Evolutionary conservation across 345 rosid genomes (phyloP), one percentile per base, ranked within the genome.

Genomic region (Salix arbutifolia): DNA sequence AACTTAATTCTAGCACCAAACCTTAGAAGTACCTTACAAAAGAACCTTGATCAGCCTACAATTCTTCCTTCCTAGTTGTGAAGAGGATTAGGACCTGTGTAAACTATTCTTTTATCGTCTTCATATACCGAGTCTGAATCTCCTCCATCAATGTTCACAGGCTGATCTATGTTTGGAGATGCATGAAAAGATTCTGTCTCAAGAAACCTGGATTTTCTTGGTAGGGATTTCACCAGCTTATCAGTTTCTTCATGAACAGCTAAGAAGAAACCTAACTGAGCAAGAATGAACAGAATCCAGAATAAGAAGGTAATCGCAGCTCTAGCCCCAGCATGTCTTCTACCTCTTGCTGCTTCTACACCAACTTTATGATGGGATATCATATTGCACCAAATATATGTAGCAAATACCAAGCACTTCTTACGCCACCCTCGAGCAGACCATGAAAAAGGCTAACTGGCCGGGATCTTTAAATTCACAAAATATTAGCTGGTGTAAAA

Each of bases 41-140:
- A 78, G 73, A 28, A 31, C 17, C 33, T 75, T n/a, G n/a, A n/a
- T n/a, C 35, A 79, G 42, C 72, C 76, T 66, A 78, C 62, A 74
- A 19, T 14, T 25, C 35, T 25, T 65, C 42, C 73, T 80, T 65
- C 37, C 74, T 80, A 94, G 90, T 94, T 94, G 84, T 94, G 97
- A 74, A 94, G 97, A 78, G 97, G 97, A 84, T 94, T 94, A 26
- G 98, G 98, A 80, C 98, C 98, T 44, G 98, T 90, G 81, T 90
- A 94, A 81, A 94, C 86, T 78, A 87, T 74, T 80, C 98, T 91
- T 90, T 90, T 89, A 67, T 91, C 91, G 19, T 94, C 96, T 87
- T 76, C 91, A 77, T 90, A 88, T 44, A 87, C 38, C 9, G 25
- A 56, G 76, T 72, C 85, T 25, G 78, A 88, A 82, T 83, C 84